Evolutionary conservation across 345 rosid species (phyloP).

Genomic region (Lepidium sativum): DNA sequence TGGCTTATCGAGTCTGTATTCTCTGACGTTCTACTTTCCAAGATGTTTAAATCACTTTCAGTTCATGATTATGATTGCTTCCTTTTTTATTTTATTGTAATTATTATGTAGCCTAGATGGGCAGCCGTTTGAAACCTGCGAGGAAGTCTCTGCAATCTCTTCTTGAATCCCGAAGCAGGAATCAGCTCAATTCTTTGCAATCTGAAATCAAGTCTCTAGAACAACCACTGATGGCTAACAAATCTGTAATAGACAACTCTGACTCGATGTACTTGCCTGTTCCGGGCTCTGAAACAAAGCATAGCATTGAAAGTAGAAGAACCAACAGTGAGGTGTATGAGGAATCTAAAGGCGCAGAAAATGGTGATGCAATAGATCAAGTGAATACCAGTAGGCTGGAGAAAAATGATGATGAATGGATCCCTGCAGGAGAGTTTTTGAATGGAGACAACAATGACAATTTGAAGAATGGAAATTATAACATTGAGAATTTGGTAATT

Average conservation of each 20-base stretch:
- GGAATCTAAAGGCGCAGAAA: neutral
- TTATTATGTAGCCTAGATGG: slow-evolving; percentile 57
- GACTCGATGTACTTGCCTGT: neutral
- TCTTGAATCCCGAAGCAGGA: slow-evolving; percentile 28
- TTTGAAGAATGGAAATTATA: neutral
- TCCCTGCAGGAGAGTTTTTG: neutral
- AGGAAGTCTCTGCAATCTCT: slow-evolving; percentile 47
- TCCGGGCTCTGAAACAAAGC: neutral
- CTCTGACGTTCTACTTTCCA: neutral
- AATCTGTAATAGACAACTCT: neutral
- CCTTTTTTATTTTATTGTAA: neutral
- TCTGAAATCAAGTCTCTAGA: slow-evolving; percentile 14
- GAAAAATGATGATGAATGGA: neutral
- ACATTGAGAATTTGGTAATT: slow-evolving; percentile 20
- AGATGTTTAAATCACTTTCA: neutral
- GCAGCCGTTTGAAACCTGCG: slow-evolving; percentile 62
- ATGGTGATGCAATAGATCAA: neutral
- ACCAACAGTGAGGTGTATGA: neutral
- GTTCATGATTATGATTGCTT: neutral
- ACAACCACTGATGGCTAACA: neutral
- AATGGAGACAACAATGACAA: neutral
- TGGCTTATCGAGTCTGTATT: neutral
- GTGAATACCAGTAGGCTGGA: slow-evolving; percentile 1
- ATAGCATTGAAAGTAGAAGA: neutral
- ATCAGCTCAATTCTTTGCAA: slow-evolving; percentile 14